Conservation (phyloP, 2,329 filamentous ascomycete genomes). For the Talaromyces rugulosus region DNA sequence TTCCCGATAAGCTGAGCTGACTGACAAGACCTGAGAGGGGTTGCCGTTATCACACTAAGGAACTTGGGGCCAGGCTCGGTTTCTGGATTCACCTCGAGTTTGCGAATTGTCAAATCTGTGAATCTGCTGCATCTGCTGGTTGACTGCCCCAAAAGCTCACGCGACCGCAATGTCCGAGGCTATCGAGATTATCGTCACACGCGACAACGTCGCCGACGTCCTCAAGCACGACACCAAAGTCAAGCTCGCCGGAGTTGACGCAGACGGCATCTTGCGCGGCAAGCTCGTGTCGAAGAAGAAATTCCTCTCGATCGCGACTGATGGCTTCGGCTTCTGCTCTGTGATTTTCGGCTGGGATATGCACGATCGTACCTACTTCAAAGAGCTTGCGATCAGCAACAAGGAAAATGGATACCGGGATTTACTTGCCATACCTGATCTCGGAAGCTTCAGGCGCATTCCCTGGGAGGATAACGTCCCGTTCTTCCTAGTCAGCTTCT, state of each 20-base stretch:
- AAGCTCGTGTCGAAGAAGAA: conserved; percentile 92
- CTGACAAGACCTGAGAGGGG: background rate
- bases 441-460: conserved; percentile 73
- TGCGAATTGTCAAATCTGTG: background rate
- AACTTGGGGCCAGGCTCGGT: background rate
- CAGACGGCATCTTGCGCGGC: conserved; percentile 80
- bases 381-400: conserved; percentile 81
- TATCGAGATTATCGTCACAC: conserved; percentile 40
- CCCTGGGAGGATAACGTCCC: conserved; percentile 87
- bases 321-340: conserved; percentile 89
- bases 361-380: conserved; percentile 87
- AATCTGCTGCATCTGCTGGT: background rate
- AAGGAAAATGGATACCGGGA: conserved; percentile 87
- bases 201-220: conserved; percentile 61
- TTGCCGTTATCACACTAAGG: background rate
- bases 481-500: conserved; percentile 80
- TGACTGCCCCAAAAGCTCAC: background rate
- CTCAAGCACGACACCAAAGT: conserved; percentile 71
- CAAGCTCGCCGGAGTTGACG: conserved; percentile 83
- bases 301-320: conserved; percentile 75
- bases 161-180: conserved; percentile 3
- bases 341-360: conserved; percentile 97
- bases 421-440: conserved; percentile 74
- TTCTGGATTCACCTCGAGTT: background rate
- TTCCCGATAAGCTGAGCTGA: background rate